These are phyloP conservation scores for Coniosporium uncinatum DNA, from an alignment of 2,329 filamentous ascomycete species.

Conservation along the genomic window DNA sequence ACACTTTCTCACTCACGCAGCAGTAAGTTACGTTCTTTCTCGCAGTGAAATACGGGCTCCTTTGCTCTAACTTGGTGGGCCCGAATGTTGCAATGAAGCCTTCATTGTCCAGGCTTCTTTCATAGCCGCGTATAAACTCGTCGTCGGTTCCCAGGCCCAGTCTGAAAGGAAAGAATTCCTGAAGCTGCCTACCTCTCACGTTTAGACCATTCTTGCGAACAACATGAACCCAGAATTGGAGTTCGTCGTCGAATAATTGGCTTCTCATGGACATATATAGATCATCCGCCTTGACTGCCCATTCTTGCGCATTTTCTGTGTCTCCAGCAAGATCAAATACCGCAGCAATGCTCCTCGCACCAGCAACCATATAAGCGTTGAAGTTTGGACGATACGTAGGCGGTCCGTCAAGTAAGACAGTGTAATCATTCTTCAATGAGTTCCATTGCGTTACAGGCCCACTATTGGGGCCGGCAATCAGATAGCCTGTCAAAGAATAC, in stretches of 20 bases:
- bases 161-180: slow-evolving; percentile 35
- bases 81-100: slow-evolving; percentile 31
- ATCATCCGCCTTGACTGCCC: not conserved
- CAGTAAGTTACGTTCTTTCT: slow-evolving; percentile 21
- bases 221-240: not conserved
- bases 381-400: slow-evolving; percentile 29
- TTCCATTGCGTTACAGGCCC: slow-evolving; percentile 14
- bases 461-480: slow-evolving; percentile 16
- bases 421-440: slow-evolving; percentile 17
- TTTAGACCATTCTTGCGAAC: slow-evolving; percentile 22
- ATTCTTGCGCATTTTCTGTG: slow-evolving; percentile 9
- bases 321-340: slow-evolving; percentile 28
- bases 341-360: slow-evolving; percentile 30
- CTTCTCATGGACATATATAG: not conserved
- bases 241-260: not conserved
- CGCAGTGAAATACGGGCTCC: slow-evolving; percentile 27
- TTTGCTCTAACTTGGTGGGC: slow-evolving; percentile 35
- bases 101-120: slow-evolving; percentile 25
- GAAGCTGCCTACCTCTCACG: slow-evolving; percentile 27
- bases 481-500: slow-evolving; percentile 30
- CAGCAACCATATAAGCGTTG: slow-evolving; percentile 38
- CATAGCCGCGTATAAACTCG: slow-evolving; percentile 14
- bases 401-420: slow-evolving; percentile 25
- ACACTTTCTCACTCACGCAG: slow-evolving; percentile 15
- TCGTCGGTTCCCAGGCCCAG: slow-evolving; percentile 31